Conservation (phyloP, 306 rosid species). For the Prunus dulcis region DNA sequence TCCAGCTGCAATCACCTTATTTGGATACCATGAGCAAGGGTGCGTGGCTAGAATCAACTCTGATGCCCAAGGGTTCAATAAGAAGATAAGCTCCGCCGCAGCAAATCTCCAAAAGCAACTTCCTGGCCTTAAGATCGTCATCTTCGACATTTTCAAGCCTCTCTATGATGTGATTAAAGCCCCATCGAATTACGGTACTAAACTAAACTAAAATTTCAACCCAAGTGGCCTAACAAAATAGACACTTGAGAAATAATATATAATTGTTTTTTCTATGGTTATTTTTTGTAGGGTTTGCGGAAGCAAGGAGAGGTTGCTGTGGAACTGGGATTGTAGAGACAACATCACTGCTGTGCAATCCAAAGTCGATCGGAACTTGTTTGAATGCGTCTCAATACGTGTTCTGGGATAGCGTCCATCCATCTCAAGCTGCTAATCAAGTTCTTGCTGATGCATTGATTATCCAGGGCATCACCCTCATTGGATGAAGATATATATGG, state of each 20-base stretch:
- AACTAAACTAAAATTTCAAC: not conserved
- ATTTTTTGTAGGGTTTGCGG: conserved; percentile 54
- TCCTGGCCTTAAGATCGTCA: conserved; percentile 65
- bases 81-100: conserved; percentile 64
- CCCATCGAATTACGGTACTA: conserved; percentile 73
- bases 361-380: conserved; percentile 75
- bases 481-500: conserved; percentile 37
- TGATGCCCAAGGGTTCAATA: conserved; percentile 75
- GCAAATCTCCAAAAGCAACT: conserved; percentile 63
- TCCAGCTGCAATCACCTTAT: conserved; percentile 66
- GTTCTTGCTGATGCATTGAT: conserved; percentile 81
- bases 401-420: conserved; percentile 96
- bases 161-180: conserved; percentile 62
- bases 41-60: conserved; percentile 67
- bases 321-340: conserved; percentile 82
- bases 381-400: conserved; percentile 83
- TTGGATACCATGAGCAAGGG: conserved; percentile 58
- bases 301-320: conserved; percentile 86
- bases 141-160: conserved; percentile 81
- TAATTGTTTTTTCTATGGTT: not conserved
- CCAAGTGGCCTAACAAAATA: not conserved
- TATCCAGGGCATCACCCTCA: conserved; percentile 61
- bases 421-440: conserved; percentile 83
- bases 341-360: conserved; percentile 73
- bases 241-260: not conserved